These are phyloP conservation scores for Metschnikowia dekortorum DNA, from an alignment of 805 yeast species.

Conservation along the genomic window DNA sequence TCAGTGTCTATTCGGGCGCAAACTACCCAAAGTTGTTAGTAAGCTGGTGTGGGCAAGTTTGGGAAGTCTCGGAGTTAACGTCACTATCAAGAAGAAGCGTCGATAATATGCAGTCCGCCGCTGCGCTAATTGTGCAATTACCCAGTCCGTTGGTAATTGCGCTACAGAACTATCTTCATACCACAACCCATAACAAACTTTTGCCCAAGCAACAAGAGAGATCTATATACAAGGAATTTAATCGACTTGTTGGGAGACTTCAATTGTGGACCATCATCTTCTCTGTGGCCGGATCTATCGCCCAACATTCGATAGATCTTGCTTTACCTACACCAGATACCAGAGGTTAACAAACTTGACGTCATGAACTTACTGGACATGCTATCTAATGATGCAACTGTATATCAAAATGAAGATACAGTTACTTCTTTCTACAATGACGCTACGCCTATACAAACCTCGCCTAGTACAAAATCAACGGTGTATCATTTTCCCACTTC, in stretches of 20 bases:
- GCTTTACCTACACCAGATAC: background rate
- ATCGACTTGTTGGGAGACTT: background rate
- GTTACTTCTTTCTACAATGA: slow-evolving; percentile 4
- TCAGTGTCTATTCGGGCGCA: slow-evolving; percentile 91
- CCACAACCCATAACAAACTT: background rate
- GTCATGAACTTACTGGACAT: slow-evolving; percentile 39
- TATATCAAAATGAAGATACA: slow-evolving; percentile 5
- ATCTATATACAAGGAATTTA: background rate
- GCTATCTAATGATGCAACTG: slow-evolving; percentile 27
- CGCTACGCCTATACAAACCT: background rate
- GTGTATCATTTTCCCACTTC: slow-evolving; percentile 34
- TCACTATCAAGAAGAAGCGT: slow-evolving; percentile 33
- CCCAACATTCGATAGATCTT: background rate
- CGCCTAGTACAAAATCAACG: slow-evolving; percentile 6
- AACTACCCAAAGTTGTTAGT: slow-evolving; percentile 68
- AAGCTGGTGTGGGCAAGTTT: slow-evolving; percentile 80
- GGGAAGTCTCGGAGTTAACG: slow-evolving; percentile 41
- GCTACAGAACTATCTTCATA: background rate
- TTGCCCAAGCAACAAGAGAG: background rate
- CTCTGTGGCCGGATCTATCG: background rate
- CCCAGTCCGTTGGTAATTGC: slow-evolving; percentile 3
- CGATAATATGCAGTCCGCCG: slow-evolving; percentile 7
- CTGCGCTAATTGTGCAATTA: slow-evolving; percentile 1
- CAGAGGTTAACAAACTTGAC: background rate
- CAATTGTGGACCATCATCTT: background rate